Base-by-base conservation (phyloP, 1,284 basidiomycete species). In the Polyporus tsugae region DNA sequence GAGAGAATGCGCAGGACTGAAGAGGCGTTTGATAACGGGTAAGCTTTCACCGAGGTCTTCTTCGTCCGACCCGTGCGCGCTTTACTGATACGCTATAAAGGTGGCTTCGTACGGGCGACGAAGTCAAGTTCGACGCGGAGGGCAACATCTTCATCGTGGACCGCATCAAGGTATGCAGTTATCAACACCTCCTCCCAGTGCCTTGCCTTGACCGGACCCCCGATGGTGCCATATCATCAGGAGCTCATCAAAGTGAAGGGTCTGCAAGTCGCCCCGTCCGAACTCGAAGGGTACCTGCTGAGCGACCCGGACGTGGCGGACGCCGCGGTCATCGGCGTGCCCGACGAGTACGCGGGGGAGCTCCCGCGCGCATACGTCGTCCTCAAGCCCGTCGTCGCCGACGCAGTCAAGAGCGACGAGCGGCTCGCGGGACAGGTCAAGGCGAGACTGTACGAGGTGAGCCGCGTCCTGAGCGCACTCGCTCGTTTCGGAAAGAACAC, bases 81-180 rank as follows among this genome's bases (percentile, higher is more conserved):
- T 39, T 4, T 2, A 29, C 29, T 29, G 29, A 39, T 4, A 1
- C 39, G 7, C 39, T 39, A 13, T 13, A 4, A 10, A 39, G 39
- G 39, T 93, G 89, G 90, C 83, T 93, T 6, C 84, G 82, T 57
- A 92, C 91, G 0, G 91, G 92, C 2, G 92, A 93, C 74, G 87
- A 90, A 75, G 91, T 87, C 4, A 79, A 82, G 67, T 84, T 92
- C 63, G 81, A 84, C 58, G 78, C 82, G 72, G 83, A 88, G 66
- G 84, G 85, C 10, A 88, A 92, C 68, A 70, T 93, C 4, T 89
- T 87, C 76, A 82, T 93, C 59, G 80, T 91, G 10, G 91, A 93
- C 77, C 84, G 92, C 41, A 79, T 93, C 65, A 93, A 93, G 82
- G 89, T 39, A 39, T 4, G 39, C 39, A 39, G 13, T 13, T 39